Evolutionary conservation across 768 basidiomycete genomes (phyloP).

Genomic region (Kwoniella heveanensis): DNA sequence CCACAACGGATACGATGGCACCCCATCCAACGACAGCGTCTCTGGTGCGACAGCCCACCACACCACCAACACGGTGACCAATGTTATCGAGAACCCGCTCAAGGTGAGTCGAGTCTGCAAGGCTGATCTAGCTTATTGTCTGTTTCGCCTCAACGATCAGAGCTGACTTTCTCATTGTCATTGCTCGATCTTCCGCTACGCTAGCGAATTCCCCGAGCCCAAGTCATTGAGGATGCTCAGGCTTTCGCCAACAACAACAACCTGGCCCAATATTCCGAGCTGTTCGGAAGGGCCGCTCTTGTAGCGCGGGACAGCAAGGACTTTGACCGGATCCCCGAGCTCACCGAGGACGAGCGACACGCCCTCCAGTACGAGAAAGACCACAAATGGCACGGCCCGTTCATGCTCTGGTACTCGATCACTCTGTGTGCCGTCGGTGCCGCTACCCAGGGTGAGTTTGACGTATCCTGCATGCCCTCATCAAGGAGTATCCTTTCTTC

Average conservation of each 20-base stretch:
- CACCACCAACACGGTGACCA: not conserved
- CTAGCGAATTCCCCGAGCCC: conserved; percentile 10
- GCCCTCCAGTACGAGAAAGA: conserved; percentile 45
- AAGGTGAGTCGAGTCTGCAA: conserved; percentile 18
- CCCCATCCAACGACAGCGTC: not conserved
- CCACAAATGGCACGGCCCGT: conserved; percentile 53
- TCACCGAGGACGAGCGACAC: conserved; percentile 47
- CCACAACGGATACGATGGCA: not conserved
- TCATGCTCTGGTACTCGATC: conserved; percentile 46
- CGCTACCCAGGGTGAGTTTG: conserved; percentile 41
- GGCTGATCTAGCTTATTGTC: not conserved
- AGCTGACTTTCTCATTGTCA: too few relatives aligned
- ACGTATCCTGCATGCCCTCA: too few relatives aligned
- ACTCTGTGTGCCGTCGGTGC: conserved; percentile 47
- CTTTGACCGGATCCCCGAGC: conserved; percentile 31
- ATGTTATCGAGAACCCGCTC: conserved; percentile 34
- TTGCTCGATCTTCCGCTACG: too few relatives aligned
- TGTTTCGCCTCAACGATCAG: not conserved
- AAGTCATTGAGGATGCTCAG: conserved; percentile 25
- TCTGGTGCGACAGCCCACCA: not conserved
- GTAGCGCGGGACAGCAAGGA: conserved; percentile 37
- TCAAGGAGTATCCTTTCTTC: too few relatives aligned
- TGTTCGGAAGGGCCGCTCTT: conserved; percentile 38
- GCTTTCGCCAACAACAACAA: conserved; percentile 32
- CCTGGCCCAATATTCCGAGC: conserved; percentile 27